Conservation (phyloP, 805 yeast species). For the Saccharomycopsis malanga region DNA sequence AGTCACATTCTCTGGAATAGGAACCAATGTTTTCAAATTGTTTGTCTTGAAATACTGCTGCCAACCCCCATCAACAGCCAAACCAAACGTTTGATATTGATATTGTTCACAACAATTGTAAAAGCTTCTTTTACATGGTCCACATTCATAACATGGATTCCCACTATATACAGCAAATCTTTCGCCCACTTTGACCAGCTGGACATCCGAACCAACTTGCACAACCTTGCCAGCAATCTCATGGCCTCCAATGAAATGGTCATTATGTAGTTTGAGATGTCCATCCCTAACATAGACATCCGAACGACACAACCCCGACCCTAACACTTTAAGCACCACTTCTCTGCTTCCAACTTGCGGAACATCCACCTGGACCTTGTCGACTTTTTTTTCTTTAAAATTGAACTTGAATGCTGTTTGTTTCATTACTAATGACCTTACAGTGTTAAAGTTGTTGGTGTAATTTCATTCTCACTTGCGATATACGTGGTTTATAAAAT, state of each 20-base stretch:
- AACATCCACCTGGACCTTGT: background rate
- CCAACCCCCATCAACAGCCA: conserved; percentile 30
- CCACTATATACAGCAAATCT: conserved; percentile 22
- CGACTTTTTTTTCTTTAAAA: background rate
- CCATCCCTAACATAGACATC: conserved; percentile 34
- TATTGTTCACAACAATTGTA: conserved; percentile 58
- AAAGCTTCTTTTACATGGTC: conserved; percentile 97
- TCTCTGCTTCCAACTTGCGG: conserved; percentile 5
- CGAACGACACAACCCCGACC: conserved; percentile 33
- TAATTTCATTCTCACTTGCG: no score
- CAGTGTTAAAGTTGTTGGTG: no score
- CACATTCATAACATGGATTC: conserved; percentile 42
- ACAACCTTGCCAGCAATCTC: conserved; percentile 28
- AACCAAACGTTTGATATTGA: conserved; percentile 22
- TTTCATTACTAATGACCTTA: no score
- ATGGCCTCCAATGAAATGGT: conserved; percentile 28
- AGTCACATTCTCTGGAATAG: conserved; percentile 28
- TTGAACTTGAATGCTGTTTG: background rate
- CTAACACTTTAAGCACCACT: conserved; percentile 20
- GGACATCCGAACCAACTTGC: conserved; percentile 18
- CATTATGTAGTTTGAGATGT: background rate
- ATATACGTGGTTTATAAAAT: no score
- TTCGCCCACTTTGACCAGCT: conserved; percentile 19
- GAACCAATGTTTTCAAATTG: conserved; percentile 14
- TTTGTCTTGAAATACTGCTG: conserved; percentile 25